Evolutionary conservation across 108 stramenopile genomes (phyloP).

Genomic region (Nannochloropsis oceanica): DNA sequence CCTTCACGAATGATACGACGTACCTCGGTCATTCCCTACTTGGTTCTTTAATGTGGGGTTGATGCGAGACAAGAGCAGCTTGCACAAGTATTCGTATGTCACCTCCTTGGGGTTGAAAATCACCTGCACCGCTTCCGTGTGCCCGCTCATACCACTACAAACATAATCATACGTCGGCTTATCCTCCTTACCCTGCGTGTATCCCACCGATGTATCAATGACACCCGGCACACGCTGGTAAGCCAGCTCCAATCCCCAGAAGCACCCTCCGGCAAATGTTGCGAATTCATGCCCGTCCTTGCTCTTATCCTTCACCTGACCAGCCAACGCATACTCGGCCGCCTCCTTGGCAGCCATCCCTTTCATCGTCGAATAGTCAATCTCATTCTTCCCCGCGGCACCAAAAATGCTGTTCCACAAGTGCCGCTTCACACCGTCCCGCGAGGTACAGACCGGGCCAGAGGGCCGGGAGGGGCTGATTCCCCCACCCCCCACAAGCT

Average conservation of each 20-base stretch:
- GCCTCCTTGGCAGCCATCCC: neutral
- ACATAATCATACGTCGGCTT: slow-evolving; percentile 60
- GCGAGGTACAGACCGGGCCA: neutral
- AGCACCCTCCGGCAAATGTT: slow-evolving; percentile 69
- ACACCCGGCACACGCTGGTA: slow-evolving; percentile 41
- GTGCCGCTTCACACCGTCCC: neutral
- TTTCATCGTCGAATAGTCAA: neutral
- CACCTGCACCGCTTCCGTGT: slow-evolving; percentile 76
- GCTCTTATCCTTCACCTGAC: slow-evolving; percentile 6
- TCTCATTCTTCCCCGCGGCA: neutral
- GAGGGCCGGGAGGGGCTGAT: neutral
- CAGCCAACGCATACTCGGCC: neutral
- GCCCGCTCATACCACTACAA: slow-evolving; percentile 55
- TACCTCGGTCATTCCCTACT: neutral
- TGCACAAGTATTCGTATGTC: neutral
- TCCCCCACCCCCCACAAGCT: neutral
- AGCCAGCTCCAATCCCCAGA: slow-evolving; percentile 60
- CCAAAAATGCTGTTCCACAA: neutral
- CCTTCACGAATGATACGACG: neutral
- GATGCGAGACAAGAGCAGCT: neutral
- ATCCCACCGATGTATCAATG: slow-evolving; percentile 54
- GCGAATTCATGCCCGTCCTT: slow-evolving; percentile 28
- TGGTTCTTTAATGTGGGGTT: neutral
- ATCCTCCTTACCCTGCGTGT: slow-evolving; percentile 50
- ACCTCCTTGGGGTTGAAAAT: neutral